Base-by-base conservation (phyloP, 2,329 filamentous ascomycete genomes). In the Ceratocystis colombiana region DNA sequence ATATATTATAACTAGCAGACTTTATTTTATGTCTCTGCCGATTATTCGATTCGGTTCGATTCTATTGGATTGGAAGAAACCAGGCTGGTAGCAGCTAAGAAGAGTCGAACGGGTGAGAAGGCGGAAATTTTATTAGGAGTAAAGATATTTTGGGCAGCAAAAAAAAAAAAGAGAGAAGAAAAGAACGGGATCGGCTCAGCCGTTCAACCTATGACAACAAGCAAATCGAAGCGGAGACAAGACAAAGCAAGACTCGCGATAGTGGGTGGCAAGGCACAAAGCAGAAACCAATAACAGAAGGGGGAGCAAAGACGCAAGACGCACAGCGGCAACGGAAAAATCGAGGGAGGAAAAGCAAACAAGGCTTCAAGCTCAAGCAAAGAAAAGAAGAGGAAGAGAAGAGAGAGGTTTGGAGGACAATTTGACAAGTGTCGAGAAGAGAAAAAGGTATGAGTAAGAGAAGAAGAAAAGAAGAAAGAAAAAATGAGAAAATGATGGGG, bases 171-270 rank as follows among this genome's bases (percentile, higher is more conserved):
- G 53, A 22, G 30, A 61, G 33, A 48, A 61, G 17, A 48, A 44
- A 62, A 66, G 44, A 64, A 37, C 28, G 61, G 44, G 61, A 64
- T 57, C 65, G 65, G 65, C 65, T 64, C 63, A 67, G 66, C 57
- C 62, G 62, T 61, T 65, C 63, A 61, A 59, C 55, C 28, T n/a
- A 59, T n/a, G 55, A 59, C 55, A 59, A 1, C 55, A 59, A 41
- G 10, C 10, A 41, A 41, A 41, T 12, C 37, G 4, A 41, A 41
- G 37, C 37, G 37, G 37, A 41, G 37, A 41, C 10, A 15, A 41
- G 10, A 10, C 37, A 41, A 41, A 41, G 28, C 28, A 57, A 65
- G 22, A 30, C 55, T 57, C 61, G 44, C 64, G 64, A 33, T 55
- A 64, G 17, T 48, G 46, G 25, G 2, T 48, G 46, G 25, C n/a